These are phyloP conservation scores for Pelagomonas calceolata DNA, from an alignment of 108 stramenopile genomes.

Conservation along the genomic window DNA sequence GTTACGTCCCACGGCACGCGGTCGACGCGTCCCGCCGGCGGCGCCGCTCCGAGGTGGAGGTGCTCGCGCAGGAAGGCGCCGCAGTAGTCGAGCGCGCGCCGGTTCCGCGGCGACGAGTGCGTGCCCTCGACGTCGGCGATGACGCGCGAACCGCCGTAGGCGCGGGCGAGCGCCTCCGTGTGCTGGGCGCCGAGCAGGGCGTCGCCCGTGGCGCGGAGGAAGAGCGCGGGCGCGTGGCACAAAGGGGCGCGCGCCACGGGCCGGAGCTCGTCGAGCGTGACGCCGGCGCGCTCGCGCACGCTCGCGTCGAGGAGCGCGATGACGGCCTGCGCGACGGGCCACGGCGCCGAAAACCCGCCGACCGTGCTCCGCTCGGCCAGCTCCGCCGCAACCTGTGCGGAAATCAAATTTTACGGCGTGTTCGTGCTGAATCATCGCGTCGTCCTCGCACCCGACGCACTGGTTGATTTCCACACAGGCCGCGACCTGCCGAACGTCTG, in stretches of 20 bases:
- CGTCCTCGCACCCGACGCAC: no score
- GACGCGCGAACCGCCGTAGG: not conserved
- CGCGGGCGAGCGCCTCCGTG: not conserved
- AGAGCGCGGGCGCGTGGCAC: not conserved
- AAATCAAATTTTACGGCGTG: no score
- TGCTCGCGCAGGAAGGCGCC: not conserved
- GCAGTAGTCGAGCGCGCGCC: not conserved
- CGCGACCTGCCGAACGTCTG: not conserved
- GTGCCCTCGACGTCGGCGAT: not conserved
- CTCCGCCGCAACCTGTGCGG: no score
- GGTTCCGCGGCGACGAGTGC: not conserved
- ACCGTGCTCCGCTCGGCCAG: not conserved
- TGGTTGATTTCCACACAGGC: no score
- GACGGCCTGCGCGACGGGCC: not conserved
- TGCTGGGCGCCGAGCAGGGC: not conserved
- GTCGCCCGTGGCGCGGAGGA: not conserved
- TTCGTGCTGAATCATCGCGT: no score
- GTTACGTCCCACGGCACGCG: no score
- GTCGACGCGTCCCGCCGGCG: not conserved
- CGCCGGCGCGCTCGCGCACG: not conserved
- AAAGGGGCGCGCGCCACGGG: not conserved
- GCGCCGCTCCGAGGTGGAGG: not conserved
- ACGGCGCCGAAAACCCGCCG: not conserved
- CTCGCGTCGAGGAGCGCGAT: not conserved
- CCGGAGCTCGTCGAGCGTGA: not conserved